Evolutionary conservation across 2,329 filamentous ascomycete genomes (phyloP).

Genomic region (Colletotrichum aenigma): DNA sequence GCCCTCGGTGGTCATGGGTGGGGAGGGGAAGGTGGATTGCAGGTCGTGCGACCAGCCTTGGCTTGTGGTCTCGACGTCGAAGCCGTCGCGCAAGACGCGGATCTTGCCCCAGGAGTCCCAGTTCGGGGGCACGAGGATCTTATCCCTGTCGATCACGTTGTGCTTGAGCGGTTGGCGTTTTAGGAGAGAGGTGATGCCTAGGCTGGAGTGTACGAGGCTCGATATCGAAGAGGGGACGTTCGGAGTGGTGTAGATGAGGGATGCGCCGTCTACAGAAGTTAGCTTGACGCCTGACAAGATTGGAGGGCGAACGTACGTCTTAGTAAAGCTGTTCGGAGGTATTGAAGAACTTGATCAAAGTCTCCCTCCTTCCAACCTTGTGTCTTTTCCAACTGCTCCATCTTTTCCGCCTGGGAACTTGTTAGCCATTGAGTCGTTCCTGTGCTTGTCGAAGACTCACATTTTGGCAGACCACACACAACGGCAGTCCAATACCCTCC

Average conservation of each 20-base stretch:
- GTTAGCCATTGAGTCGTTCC: slow-evolving; percentile 22
- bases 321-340: slow-evolving; percentile 85
- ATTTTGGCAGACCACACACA: slow-evolving; percentile 96
- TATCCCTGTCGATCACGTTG: slow-evolving; percentile 92
- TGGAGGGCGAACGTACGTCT: slow-evolving; percentile 66
- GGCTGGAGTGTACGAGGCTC: slow-evolving; percentile 80
- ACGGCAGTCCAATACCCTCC: slow-evolving; percentile 81
- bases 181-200: slow-evolving; percentile 84
- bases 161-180: slow-evolving; percentile 82
- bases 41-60: slow-evolving; percentile 87
- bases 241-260: slow-evolving; percentile 83
- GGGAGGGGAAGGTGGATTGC: slow-evolving; percentile 55
- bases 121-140: slow-evolving; percentile 92
- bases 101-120: slow-evolving; percentile 99
- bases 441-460: slow-evolving; percentile 51
- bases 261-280: slow-evolving; percentile 70
- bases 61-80: slow-evolving; percentile 87
- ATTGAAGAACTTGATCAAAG: slow-evolving; percentile 95
- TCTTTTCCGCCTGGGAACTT: slow-evolving; percentile 73
- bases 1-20: slow-evolving; percentile 24
- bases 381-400: slow-evolving; percentile 87
- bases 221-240: slow-evolving; percentile 79
- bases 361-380: slow-evolving; percentile 94
- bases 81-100: slow-evolving; percentile 85
- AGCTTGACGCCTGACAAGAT: slow-evolving; percentile 14